Evolutionary conservation across 768 basidiomycete genomes (phyloP), one percentile per base, ranked within the genome.

Genomic region (Trametes elegans): DNA sequence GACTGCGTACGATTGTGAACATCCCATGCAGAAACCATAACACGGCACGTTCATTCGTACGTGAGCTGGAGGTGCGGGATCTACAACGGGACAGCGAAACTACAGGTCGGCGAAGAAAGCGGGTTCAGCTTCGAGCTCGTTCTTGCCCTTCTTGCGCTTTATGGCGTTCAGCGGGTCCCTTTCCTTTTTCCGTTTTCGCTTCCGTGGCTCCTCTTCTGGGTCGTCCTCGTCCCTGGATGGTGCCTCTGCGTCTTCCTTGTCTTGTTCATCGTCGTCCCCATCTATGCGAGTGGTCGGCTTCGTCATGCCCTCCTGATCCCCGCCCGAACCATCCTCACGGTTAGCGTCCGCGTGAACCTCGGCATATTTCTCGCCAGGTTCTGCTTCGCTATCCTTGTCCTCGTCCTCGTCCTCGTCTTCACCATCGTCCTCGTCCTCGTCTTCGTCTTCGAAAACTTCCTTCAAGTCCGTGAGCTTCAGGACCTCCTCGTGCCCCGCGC

Each of bases 401-500:
- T 27, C 36, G 24, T 18, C 44, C n/a, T 43, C 28, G 13, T 9
- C 47, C 40, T 32, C 36, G 24, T 29, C 54, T 10, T 13, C 44
- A 27, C 38, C 70, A 23, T 74, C 71, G 10, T 66, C 72, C 18
- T 61, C 71, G 21, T 73, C 70, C 3, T 68, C 70, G 26, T 76
- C 79, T 29, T 75, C 78, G 29, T 80, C 79, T 57, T 81, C 78
- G 61, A 96, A 87, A 42, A 93, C 81, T 31, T 82, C 86, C 62
- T 79, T 83, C 44, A 98, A 74, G 70, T 96, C 88, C 24, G 93
- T 95, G 73, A 98, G 72, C 65, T 86, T 87, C 60, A 97, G 66
- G 7, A 81, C 76, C 53, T 96, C 90, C 58, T 98, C 95, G 62
- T 98, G 94, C 27, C 92, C 91, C 23, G 84, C 90, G 68, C 93